Evolutionary conservation across 2,329 filamentous ascomycete species (phyloP), one percentile per base, ranked within the genome.

Genomic region (Myriosclerotinia duriaeana): DNA sequence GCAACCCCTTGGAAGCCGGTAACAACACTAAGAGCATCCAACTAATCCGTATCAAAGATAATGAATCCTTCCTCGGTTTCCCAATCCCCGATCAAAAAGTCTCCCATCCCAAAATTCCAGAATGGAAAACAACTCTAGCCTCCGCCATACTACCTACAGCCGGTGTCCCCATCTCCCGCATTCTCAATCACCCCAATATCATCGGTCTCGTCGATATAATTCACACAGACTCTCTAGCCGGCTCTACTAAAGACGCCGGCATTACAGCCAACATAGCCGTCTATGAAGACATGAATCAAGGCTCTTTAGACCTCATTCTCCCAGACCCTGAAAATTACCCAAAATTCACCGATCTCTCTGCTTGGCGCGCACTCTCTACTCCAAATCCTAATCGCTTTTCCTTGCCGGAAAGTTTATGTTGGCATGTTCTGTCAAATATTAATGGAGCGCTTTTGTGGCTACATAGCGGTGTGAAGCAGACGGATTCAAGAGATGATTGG

Each of bases 251-350:
- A 3, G 50, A 56, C 22, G 53, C 66, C 5, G 70, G 70, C 26
- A 44, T 64, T 1, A 56, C 50, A 6, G 64, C 65, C 64, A 76
- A 76, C 56, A 76, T 79, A 67, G 72, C 82, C 20, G 74, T 85
- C 30, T 85, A 80, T 79, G 84, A 86, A 73, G 81, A 78, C 65
- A 84, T 82, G 75, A 80, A 84, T 67, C 82, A 80, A 5, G 83
- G 83, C 44, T 82, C 78, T 52, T 78, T 86, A 46, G 77, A 77
- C 34, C 77, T 77, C 40, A 70, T 85, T 14, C 75, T 83, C 30
- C 72, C 73, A 2, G 58, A 70, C 22, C 36, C 58, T 8, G 64
- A 68, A 17, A 53, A 58, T 6, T 64, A 70, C 7, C 71, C 72
- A 15, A 40, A 38, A 2, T 67, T 71, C 26, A 34, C 68, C 22